phyloP scores from a whole-genome alignment of 805 yeast species.

The Metschnikowia shivogae region DNA sequence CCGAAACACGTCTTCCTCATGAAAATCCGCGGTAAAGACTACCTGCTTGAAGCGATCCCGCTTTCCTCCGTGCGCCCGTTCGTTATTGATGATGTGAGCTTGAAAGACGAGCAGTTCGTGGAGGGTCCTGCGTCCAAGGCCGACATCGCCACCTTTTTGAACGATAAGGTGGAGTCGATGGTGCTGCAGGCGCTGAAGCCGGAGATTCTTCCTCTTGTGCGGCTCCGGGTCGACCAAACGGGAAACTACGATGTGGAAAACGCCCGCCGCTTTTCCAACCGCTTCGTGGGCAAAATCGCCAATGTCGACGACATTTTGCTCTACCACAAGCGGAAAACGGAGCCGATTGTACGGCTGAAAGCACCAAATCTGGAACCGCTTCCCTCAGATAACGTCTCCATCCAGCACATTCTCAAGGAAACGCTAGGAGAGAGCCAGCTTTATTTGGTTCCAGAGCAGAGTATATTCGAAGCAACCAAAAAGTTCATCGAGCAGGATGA shows the following conservation, averaged over 20 bases:
- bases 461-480: constrained; percentile 68
- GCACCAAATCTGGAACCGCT: neutral
- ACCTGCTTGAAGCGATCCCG: constrained; percentile 54
- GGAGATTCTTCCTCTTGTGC: constrained; percentile 58
- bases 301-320: constrained; percentile 83
- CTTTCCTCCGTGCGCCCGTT: constrained; percentile 80
- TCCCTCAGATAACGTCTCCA: constrained; percentile 15
- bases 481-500: constrained; percentile 81
- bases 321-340: constrained; percentile 50
- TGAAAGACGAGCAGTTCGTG: constrained; percentile 50
- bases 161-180: constrained; percentile 60
- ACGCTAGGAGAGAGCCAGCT: constrained; percentile 61
- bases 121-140: constrained; percentile 59
- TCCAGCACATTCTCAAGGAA: constrained; percentile 60
- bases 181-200: constrained; percentile 28
- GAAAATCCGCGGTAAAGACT: constrained; percentile 55
- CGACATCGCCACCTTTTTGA: constrained; percentile 57
- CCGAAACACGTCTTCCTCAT: constrained; percentile 72
- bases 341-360: constrained; percentile 9
- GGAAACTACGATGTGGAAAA: constrained; percentile 93
- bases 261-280: constrained; percentile 80
- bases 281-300: constrained; percentile 88
- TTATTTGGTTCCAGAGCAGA: constrained; percentile 67
- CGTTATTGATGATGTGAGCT: constrained; percentile 59
- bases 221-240: constrained; percentile 82